Conservation (phyloP, 176 grass and related monocot species). For the Dendrocalamus sinicus region DNA sequence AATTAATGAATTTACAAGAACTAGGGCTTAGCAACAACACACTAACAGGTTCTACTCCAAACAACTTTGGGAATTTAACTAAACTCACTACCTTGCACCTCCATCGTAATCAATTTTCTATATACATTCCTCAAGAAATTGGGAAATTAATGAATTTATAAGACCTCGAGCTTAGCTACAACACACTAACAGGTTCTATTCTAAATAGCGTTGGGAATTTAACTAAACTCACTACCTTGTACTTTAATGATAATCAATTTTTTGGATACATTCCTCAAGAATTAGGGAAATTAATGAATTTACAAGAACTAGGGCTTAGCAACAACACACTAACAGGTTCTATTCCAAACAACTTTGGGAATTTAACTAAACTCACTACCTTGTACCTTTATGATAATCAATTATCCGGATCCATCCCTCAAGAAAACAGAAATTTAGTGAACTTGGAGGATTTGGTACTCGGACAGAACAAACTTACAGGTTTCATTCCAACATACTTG, state of each 20-base stretch:
- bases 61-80: not conserved
- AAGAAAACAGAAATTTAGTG: too few relatives aligned
- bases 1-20: too few relatives aligned
- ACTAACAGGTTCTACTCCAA: not conserved
- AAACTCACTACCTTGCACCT: too few relatives aligned
- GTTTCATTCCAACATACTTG: too few relatives aligned
- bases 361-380: too few relatives aligned
- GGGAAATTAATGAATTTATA: not conserved
- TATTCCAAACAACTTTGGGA: too few relatives aligned
- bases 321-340: too few relatives aligned
- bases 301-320: fast-evolving
- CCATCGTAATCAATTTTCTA: not conserved
- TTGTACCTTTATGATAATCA: not conserved
- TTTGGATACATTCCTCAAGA: not conserved
- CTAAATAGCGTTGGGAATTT: not conserved
- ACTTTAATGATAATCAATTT: not conserved
- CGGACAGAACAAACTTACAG: too few relatives aligned
- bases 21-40: not conserved
- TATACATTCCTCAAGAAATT: not conserved
- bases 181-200: not conserved
- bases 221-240: not conserved
- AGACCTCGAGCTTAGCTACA: not conserved
- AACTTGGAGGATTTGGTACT: too few relatives aligned
- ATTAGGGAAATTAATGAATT: not conserved
- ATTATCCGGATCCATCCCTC: not conserved